Evolutionary conservation across 2,329 filamentous ascomycete genomes (phyloP).

Genomic region (Ceratocystis smalleyi): DNA sequence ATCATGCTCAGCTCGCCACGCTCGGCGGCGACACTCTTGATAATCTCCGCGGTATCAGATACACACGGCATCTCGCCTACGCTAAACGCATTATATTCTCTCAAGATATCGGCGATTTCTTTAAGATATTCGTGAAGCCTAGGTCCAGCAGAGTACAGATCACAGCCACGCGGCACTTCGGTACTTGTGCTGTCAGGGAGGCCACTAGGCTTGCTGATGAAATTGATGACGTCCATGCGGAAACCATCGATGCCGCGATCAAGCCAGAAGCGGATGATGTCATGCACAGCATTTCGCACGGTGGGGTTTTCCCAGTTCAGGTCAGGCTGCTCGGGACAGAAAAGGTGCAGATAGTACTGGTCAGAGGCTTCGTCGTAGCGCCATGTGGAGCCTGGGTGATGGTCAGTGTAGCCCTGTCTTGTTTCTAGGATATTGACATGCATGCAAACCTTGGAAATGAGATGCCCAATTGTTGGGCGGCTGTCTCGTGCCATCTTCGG

Average conservation of each 20-base stretch:
- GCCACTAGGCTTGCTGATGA: conserved; percentile 44
- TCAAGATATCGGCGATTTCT: conserved; percentile 31
- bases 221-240: conserved; percentile 53
- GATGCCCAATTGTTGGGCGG: conserved; percentile 45
- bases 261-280: conserved; percentile 60
- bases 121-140: conserved; percentile 32
- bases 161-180: conserved; percentile 23
- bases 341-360: conserved; percentile 51
- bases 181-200: conserved; percentile 32
- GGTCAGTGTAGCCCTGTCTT: not conserved
- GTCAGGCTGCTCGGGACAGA: conserved; percentile 56
- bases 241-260: conserved; percentile 51
- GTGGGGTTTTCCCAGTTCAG: conserved; percentile 61
- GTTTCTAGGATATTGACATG: not conserved
- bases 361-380: conserved; percentile 34
- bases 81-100: conserved; percentile 34
- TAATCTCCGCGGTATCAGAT: conserved; percentile 28
- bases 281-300: conserved; percentile 49
- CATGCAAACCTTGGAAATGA: conserved; percentile 13
- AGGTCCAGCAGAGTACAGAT: conserved; percentile 40
- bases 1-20: conserved; percentile 53
- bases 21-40: conserved; percentile 37
- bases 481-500: conserved; percentile 39
- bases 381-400: conserved; percentile 29
- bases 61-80: conserved; percentile 37